Percentiles rank a stretch among this genome's conserved stretches.
These are phyloP conservation scores for Aspergillus spinulosporus DNA, from an alignment of 2,329 filamentous ascomycete species.

Conservation along the genomic window DNA sequence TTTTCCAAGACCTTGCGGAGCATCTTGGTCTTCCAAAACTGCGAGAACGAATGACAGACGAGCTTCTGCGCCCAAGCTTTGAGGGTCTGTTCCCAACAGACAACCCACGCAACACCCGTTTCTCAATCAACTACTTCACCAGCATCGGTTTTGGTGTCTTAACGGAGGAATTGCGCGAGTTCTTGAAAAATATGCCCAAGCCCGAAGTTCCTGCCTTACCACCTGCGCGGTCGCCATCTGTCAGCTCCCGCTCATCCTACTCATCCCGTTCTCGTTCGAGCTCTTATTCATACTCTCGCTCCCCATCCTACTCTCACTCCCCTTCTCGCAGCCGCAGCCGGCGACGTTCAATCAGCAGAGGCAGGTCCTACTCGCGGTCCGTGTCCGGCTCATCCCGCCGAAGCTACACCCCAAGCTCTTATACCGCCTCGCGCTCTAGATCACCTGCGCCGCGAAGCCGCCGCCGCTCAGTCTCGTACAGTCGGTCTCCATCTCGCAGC, in stretches of 20 bases:
- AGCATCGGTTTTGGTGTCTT: slow-evolving; percentile 93
- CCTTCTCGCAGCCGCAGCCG: slow-evolving; percentile 34
- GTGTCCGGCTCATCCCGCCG: slow-evolving; percentile 33
- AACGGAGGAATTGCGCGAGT: slow-evolving; percentile 92
- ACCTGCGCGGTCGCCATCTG: slow-evolving; percentile 59
- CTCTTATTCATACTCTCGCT: slow-evolving; percentile 37
- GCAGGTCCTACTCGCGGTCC: slow-evolving; percentile 35
- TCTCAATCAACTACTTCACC: slow-evolving; percentile 99
- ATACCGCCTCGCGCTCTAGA: slow-evolving; percentile 40
- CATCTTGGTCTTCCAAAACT: slow-evolving; percentile 81
- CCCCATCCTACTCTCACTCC: slow-evolving; percentile 41
- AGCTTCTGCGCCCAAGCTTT: slow-evolving; percentile 73
- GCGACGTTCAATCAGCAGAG: slow-evolving; percentile 27
- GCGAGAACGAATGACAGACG: slow-evolving; percentile 73
- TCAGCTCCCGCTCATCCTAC: slow-evolving; percentile 44
- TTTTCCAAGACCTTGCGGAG: slow-evolving; percentile 89
- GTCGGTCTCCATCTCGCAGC: slow-evolving; percentile 35
- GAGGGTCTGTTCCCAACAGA: slow-evolving; percentile 87
- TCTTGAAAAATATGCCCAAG: slow-evolving; percentile 85
- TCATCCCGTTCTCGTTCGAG: slow-evolving; percentile 44
- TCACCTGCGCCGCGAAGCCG: slow-evolving; percentile 35
- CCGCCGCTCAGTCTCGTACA: slow-evolving; percentile 35
- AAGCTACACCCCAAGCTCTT: slow-evolving; percentile 30
- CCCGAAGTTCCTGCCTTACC: slow-evolving; percentile 71
- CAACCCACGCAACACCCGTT: slow-evolving; percentile 84